A percentile compares a stretch with the other conserved stretches of the same genome.
phyloP scores from a whole-genome alignment of 1,284 basidiomycete species.

The Wolfiporia cocos region DNA sequence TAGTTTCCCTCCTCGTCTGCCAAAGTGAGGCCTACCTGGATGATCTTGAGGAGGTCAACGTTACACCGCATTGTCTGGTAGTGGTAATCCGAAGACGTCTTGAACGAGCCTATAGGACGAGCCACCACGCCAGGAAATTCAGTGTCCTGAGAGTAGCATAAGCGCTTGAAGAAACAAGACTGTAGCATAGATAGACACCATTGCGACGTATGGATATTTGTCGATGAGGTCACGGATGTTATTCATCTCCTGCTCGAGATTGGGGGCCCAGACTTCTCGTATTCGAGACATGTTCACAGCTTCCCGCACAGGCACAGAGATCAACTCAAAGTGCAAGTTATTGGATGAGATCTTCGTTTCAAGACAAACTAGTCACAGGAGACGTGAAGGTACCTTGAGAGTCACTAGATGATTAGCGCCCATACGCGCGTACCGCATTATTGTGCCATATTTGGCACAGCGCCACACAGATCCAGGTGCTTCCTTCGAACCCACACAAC shows the following conservation, averaged over 20 bases:
- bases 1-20: constrained; percentile 91
- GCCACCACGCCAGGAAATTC: constrained; percentile 99
- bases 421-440: no score
- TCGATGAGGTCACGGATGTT: constrained; percentile 85
- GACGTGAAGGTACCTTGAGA: no score
- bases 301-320: no score
- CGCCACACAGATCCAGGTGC: no score
- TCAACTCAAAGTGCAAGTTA: no score
- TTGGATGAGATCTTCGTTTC: no score
- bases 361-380: no score
- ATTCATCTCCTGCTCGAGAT: constrained; percentile 90
- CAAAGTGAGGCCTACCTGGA: constrained; percentile 94
- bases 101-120: constrained; percentile 93
- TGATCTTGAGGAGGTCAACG: constrained; percentile 96
- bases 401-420: no score
- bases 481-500: no score
- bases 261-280: constrained; percentile 92
- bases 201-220: constrained; percentile 90
- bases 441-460: no score
- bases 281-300: constrained; percentile 54
- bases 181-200: constrained; percentile 53
- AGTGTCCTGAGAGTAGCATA: constrained; percentile 66
- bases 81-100: constrained; percentile 96
- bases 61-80: constrained; percentile 99
- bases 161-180: constrained; percentile 10